Evolutionary conservation across 1,284 basidiomycete genomes (phyloP).

Genomic region (Filobasidium uniguttulatum): DNA sequence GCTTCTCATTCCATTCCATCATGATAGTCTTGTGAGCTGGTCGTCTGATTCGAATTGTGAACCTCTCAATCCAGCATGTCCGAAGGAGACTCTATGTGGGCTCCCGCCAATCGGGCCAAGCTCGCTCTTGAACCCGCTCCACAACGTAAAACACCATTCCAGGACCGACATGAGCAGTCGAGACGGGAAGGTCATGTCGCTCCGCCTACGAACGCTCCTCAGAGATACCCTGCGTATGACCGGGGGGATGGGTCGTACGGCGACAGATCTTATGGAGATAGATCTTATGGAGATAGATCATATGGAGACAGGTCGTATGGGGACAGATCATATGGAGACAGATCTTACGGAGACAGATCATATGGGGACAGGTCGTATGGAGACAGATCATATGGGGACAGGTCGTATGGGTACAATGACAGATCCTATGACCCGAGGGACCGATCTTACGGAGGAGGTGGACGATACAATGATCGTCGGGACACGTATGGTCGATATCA

Average conservation of each 20-base stretch:
- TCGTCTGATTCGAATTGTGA: neutral
- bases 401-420: neutral
- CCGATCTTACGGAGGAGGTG: neutral
- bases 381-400: neutral
- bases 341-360: neutral
- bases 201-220: neutral
- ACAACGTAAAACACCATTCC: neutral
- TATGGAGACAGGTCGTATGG: neutral
- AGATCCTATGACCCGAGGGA: neutral
- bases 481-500: neutral
- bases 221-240: neutral
- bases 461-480: neutral
- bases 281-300: neutral
- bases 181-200: neutral
- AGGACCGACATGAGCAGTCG: neutral
- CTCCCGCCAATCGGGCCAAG: neutral
- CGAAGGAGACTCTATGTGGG: conserved; percentile 2
- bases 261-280: neutral
- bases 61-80: neutral
- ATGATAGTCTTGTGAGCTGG: neutral
- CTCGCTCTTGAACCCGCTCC: neutral
- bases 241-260: neutral
- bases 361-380: neutral
- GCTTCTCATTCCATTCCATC: neutral
- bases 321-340: neutral